These are phyloP conservation scores for Jaltomata sinuosa DNA, from an alignment of 257 asterid species.

Conservation along the genomic window DNA sequence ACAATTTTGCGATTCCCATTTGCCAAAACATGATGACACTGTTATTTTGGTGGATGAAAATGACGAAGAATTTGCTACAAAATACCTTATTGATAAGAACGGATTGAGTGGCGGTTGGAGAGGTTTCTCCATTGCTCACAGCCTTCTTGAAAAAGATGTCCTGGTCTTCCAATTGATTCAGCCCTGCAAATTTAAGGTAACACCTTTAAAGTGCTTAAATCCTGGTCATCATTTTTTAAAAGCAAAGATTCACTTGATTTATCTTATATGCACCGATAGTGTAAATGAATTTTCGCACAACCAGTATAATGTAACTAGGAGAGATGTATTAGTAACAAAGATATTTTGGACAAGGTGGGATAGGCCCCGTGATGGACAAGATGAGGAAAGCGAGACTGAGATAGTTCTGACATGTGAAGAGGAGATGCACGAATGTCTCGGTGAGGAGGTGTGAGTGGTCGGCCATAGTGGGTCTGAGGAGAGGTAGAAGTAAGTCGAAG, in stretches of 20 bases:
- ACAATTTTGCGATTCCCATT: constrained; percentile 32
- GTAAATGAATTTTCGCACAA: neutral
- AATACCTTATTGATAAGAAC: constrained; percentile 30
- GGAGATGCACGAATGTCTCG: neutral
- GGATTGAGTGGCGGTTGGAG: constrained; percentile 67
- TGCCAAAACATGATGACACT: constrained; percentile 40
- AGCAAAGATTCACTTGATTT: neutral
- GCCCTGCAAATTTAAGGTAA: constrained; percentile 52
- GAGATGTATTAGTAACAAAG: too few species aligned
- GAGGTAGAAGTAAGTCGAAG: neutral
- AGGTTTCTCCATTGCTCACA: constrained; percentile 52
- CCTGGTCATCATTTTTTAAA: neutral
- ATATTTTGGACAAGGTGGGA: neutral
- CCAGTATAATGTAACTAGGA: neutral
- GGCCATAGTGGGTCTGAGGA: neutral
- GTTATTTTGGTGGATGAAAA: constrained; percentile 44
- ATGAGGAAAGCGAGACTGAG: neutral
- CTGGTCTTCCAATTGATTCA: constrained; percentile 44
- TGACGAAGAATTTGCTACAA: constrained; percentile 25
- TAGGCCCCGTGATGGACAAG: neutral
- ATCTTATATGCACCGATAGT: neutral
- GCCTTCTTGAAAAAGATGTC: constrained; percentile 51
- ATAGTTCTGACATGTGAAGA: neutral
- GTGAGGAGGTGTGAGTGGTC: neutral
- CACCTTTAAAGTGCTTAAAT: neutral